Evolutionary conservation across 352 stramenopile species (phyloP).

Genomic region (Pythium coloratum): DNA sequence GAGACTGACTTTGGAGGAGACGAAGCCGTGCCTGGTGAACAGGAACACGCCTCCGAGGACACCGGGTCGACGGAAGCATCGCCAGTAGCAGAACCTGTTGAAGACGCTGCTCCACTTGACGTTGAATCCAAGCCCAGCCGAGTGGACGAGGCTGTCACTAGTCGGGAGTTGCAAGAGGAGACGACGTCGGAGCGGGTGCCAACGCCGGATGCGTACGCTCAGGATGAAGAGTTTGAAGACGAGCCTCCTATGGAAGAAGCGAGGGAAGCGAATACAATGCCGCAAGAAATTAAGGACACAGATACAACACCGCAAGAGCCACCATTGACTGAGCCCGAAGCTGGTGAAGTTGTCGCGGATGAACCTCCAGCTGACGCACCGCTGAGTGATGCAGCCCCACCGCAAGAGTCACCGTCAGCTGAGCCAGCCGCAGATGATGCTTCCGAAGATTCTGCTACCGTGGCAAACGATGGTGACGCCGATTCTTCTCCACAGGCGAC

Average conservation of each 20-base stretch:
- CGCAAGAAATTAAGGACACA: too few relatives aligned
- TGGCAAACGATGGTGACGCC: neutral
- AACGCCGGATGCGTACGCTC: constrained; percentile 5
- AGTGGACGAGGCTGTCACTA: neutral
- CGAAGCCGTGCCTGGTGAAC: neutral
- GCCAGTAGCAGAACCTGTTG: neutral
- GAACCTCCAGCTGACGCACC: too few relatives aligned
- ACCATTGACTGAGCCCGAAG: neutral
- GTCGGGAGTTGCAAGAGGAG: neutral
- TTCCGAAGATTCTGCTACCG: too few relatives aligned
- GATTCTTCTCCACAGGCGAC: neutral
- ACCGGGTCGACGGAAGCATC: neutral
- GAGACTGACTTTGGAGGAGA: constrained; percentile 7
- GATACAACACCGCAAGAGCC: neutral
- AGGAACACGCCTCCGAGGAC: neutral
- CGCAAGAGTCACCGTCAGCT: neutral
- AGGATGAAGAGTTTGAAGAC: constrained; percentile 8
- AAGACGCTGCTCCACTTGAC: neutral
- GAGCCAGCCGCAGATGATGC: too few relatives aligned
- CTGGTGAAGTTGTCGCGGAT: neutral
- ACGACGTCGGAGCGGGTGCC: neutral
- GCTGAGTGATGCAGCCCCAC: neutral
- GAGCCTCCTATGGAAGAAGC: neutral
- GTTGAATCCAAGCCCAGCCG: neutral
- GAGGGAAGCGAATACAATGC: neutral